Evolutionary conservation across 495 filamentous ascomycete genomes (phyloP), one percentile per base, ranked within the genome.

Genomic region (Geopyxis carbonaria): DNA sequence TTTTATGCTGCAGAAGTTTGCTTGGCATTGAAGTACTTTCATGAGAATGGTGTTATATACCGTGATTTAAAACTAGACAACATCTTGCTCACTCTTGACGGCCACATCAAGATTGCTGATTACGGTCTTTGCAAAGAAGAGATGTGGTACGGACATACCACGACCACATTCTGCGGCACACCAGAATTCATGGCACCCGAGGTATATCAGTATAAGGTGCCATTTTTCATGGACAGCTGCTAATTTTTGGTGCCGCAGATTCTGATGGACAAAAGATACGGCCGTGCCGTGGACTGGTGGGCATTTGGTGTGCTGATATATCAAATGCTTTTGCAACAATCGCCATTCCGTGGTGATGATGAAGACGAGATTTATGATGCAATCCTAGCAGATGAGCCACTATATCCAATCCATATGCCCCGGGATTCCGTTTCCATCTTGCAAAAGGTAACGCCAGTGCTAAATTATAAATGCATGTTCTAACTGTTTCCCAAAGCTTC

Each of bases 321-420:
- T 60, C 89, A 99, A 64, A 99, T 99, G 89, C 76, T 99, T 30
- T 73, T 99, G 28, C 89, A 99, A 54, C 89, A 99, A 56, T 94
- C 86, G 18, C 89, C 89, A 2, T 99, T 99, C 80, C 79, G 89
- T 55, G 89, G 89, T 53, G 89, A 99, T 57, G 89, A 99, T 55
- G 89, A 99, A 56, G 89, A 99, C 61, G 89, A 99, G 62, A 99
- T 99, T 45, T 99, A 99, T 69, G 89, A 99, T 53, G 87, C 89
- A 31, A 95, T 99, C 59, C 76, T 99, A 40, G 83, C 91, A 1
- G 89, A 99, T 53, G 89, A 99, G 59, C 85, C 91, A 24, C 69
- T 99, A 4, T 99, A 99, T 56, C 89, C 89, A 9, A 95, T 99
- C 51, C 85, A 94, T 61, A 99, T 99, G 89, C 87, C 89, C 37